Conservation (phyloP, 805 yeast species). For the Kodamaea neixiangensis region DNA sequence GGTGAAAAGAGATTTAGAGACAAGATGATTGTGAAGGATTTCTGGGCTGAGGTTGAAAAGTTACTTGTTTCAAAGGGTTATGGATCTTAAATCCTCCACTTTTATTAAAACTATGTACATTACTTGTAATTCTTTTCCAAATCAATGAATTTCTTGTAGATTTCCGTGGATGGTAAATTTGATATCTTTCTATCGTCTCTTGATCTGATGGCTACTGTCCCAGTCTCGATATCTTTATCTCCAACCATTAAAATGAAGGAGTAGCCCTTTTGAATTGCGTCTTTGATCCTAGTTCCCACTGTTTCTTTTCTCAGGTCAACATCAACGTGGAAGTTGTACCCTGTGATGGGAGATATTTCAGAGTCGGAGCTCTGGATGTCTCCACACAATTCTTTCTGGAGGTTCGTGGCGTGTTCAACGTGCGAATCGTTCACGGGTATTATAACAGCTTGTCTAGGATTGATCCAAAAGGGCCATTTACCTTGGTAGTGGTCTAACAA, state of each 20-base stretch:
- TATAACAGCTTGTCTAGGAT: constrained; percentile 85
- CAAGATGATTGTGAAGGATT: constrained; percentile 76
- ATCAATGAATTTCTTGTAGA: constrained; percentile 51
- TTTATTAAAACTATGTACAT: neutral
- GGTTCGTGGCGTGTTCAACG: constrained; percentile 50
- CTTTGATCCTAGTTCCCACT: constrained; percentile 76
- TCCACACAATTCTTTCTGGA: constrained; percentile 49
- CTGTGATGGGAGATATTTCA: constrained; percentile 55
- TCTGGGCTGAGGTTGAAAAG: constrained; percentile 84
- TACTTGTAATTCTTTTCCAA: constrained; percentile 53
- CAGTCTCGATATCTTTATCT: constrained; percentile 69
- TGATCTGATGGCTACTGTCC: constrained; percentile 64
- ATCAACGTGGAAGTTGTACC: constrained; percentile 70
- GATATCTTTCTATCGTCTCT: constrained; percentile 49
- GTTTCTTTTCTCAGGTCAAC: constrained; percentile 75
- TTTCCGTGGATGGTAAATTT: constrained; percentile 50
- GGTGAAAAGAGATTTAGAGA: constrained; percentile 80
- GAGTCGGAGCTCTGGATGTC: constrained; percentile 34
- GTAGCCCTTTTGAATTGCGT: constrained; percentile 72
- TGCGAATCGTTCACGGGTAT: constrained; percentile 77
- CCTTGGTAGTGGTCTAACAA: constrained; percentile 89
- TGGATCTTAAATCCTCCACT: constrained; percentile 20
- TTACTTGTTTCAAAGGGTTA: constrained; percentile 68
- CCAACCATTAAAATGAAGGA: constrained; percentile 85
- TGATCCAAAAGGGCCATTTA: constrained; percentile 97